These are phyloP conservation scores for Geranium rotundifolium DNA, from an alignment of 345 rosid species.

Conservation along the genomic window DNA sequence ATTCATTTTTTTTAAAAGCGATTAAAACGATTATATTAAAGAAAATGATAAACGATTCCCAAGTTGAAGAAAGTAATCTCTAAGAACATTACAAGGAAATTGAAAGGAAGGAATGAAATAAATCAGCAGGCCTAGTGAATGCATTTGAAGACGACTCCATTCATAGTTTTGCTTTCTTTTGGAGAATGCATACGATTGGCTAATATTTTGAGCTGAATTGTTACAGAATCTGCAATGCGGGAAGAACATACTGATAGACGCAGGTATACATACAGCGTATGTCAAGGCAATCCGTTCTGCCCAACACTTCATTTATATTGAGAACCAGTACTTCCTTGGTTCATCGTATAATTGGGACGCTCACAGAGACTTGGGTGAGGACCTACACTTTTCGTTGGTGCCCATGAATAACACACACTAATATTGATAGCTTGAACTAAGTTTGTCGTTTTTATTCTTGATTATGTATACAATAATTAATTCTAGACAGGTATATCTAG, in stretches of 20 bases:
- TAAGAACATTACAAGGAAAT: too few species aligned
- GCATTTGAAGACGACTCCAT: background rate
- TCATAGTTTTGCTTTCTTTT: background rate
- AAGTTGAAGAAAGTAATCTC: too few species aligned
- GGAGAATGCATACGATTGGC: background rate
- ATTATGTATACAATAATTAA: too few species aligned
- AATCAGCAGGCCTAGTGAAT: too few species aligned
- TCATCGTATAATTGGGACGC: slow-evolving; percentile 87
- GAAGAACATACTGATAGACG: slow-evolving; percentile 77
- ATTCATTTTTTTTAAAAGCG: too few species aligned
- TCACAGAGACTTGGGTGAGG: slow-evolving; percentile 53
- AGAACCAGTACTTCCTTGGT: slow-evolving; percentile 92
- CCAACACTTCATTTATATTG: slow-evolving; percentile 74
- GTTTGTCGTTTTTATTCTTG: too few species aligned
- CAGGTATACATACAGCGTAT: slow-evolving; percentile 83
- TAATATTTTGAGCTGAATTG: slow-evolving; percentile 8
- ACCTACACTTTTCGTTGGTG: background rate
- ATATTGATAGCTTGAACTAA: too few species aligned
- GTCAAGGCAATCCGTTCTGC: slow-evolving; percentile 81
- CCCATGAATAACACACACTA: background rate
- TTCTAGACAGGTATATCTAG: too few species aligned
- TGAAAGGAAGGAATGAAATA: too few species aligned
- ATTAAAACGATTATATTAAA: too few species aligned
- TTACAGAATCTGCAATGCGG: slow-evolving; percentile 73
- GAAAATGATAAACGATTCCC: too few species aligned